Percentiles rank a stretch among this genome's conserved stretches.
Evolutionary conservation across 75 land plant genomes (phyloP).

Genomic region (Selaginella tamariscina): DNA sequence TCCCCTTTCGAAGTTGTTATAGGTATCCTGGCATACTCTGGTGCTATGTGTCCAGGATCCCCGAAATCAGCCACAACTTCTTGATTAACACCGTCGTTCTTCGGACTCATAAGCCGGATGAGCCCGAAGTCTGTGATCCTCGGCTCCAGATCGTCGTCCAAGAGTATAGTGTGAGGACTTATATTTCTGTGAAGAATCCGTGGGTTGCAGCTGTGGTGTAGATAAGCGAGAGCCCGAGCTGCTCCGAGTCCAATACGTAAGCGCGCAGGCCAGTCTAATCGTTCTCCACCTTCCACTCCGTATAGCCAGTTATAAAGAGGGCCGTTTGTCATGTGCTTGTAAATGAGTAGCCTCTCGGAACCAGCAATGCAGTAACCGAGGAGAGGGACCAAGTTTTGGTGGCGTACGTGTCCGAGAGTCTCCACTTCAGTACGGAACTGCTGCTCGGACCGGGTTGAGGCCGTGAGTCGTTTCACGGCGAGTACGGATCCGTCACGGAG

Average conservation of each 20-base stretch:
- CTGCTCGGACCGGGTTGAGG: not conserved
- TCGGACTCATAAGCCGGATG: not conserved
- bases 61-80: too few species aligned
- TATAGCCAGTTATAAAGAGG: constrained; percentile 1
- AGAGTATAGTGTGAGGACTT: not conserved
- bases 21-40: not conserved
- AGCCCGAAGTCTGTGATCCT: constrained; percentile 12
- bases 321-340: constrained; percentile 9
- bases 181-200: constrained; percentile 9
- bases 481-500: constrained; percentile 8
- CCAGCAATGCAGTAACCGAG: constrained; percentile 9
- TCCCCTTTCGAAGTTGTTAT: constrained; percentile 1
- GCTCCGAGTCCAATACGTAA: not conserved
- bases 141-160: constrained; percentile 6
- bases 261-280: constrained; percentile 8
- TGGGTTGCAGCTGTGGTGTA: constrained; percentile 6
- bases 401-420: not conserved
- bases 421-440: constrained; percentile 3
- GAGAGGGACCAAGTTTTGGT: not conserved
- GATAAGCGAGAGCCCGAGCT: not conserved
- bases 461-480: not conserved
- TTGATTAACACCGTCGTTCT: not conserved
- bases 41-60: not conserved
- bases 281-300: not conserved
- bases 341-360: not conserved